Conservation (phyloP, 352 stramenopile genomes). For the Phytophthora boehmeriae region DNA sequence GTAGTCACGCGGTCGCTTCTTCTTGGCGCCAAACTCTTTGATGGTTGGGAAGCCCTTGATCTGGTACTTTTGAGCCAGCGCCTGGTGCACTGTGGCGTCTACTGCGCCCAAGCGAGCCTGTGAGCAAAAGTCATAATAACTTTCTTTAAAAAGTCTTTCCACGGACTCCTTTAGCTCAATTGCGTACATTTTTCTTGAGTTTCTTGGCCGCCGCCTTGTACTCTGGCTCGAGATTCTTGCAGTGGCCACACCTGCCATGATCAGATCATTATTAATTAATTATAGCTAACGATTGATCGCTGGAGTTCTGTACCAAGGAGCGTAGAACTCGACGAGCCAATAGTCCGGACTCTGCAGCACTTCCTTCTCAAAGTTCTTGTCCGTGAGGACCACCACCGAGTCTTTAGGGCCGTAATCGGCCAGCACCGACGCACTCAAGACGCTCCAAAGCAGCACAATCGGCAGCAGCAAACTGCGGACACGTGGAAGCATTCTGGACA, state of each 20-base stretch:
- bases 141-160: neutral
- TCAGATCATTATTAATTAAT: neutral
- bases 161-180: constrained; percentile 10
- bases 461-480: constrained; percentile 7
- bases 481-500: constrained; percentile 36
- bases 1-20: constrained; percentile 81
- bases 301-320: constrained; percentile 69
- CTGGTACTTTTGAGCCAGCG: constrained; percentile 77
- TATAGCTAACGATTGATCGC: no score
- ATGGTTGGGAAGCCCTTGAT: constrained; percentile 84
- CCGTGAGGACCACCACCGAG: constrained; percentile 73
- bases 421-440: constrained; percentile 10
- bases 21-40: constrained; percentile 85
- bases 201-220: constrained; percentile 89
- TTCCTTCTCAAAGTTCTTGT: constrained; percentile 86
- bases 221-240: constrained; percentile 89
- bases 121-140: constrained; percentile 15
- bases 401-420: constrained; percentile 59
- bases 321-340: constrained; percentile 95
- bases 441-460: constrained; percentile 24
- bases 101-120: constrained; percentile 75
- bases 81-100: constrained; percentile 63
- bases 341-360: constrained; percentile 81
- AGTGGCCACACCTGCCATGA: constrained; percentile 85
- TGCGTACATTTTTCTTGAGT: constrained; percentile 75